phyloP scores from a whole-genome alignment of 768 basidiomycete genomes.

The Clitopilus hobsonii region DNA sequence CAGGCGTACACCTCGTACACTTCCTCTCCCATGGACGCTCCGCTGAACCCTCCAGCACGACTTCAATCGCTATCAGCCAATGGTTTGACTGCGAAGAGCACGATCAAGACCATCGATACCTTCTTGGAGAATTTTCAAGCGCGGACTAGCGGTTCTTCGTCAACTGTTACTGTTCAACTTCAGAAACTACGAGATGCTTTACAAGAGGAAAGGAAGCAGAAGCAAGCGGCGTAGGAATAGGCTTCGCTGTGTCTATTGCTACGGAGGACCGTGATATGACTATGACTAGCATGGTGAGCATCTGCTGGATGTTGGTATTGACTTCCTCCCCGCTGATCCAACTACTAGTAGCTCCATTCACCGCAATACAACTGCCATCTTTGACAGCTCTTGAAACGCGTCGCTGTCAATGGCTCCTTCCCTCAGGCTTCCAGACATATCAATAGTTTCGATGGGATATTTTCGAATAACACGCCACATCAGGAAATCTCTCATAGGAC shows the following conservation, averaged over 20 bases:
- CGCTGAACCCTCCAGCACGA: slow-evolving; percentile 43
- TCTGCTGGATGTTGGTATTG: neutral
- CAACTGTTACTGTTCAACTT: slow-evolving; percentile 54
- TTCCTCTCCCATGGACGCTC: slow-evolving; percentile 46
- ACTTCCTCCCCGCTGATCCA: neutral
- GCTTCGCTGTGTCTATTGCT: no score
- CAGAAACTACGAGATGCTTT: slow-evolving; percentile 52
- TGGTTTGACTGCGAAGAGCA: slow-evolving; percentile 32
- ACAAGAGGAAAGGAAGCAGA: slow-evolving; percentile 40
- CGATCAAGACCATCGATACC: slow-evolving; percentile 34
- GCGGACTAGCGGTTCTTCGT: slow-evolving; percentile 41
- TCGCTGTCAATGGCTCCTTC: neutral
- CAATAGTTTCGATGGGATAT: neutral
- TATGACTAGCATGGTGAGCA: neutral
- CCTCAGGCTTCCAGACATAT: neutral
- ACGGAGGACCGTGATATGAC: neutral
- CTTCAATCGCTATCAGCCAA: slow-evolving; percentile 32
- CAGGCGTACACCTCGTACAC: slow-evolving; percentile 4
- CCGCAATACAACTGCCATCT: neutral
- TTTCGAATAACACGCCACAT: neutral
- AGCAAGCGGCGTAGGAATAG: slow-evolving; percentile 7
- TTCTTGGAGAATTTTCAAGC: slow-evolving; percentile 49
- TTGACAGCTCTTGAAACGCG: neutral
- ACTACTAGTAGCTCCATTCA: neutral
- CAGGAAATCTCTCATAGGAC: neutral